These are phyloP conservation scores for Aspergillus terreus DNA, from an alignment of 2,329 filamentous ascomycete genomes.

Conservation along the genomic window DNA sequence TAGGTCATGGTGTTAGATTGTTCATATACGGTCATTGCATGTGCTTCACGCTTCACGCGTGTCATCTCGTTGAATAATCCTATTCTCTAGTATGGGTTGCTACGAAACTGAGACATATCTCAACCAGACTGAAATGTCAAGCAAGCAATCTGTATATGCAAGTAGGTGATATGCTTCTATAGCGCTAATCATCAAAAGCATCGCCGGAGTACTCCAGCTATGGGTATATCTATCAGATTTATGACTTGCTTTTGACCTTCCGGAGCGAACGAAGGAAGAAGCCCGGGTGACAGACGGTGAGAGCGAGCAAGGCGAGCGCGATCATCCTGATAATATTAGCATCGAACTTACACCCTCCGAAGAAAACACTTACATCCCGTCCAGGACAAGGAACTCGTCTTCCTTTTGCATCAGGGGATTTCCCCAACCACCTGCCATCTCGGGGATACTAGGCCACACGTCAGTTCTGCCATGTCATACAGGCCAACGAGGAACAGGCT, in stretches of 20 bases:
- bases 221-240: constrained; percentile 1
- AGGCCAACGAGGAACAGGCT: background rate
- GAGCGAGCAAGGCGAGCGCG: constrained; percentile 36
- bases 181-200: background rate
- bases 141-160: background rate
- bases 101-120: too few relatives aligned
- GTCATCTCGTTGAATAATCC: too few relatives aligned
- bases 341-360: background rate
- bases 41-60: too few relatives aligned
- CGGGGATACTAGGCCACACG: constrained; percentile 38
- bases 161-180: background rate
- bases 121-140: too few relatives aligned
- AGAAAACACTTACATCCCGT: constrained; percentile 42
- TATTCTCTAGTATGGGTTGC: too few relatives aligned
- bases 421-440: constrained; percentile 51
- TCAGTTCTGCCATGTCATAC: background rate
- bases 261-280: constrained; percentile 39
- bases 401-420: constrained; percentile 46
- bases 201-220: background rate
- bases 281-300: constrained; percentile 45
- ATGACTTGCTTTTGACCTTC: constrained; percentile 21
- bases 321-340: constrained; percentile 39
- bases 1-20: background rate
- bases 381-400: constrained; percentile 45
- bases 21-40: too few relatives aligned